Evolutionary conservation across 352 stramenopile species (phyloP), one percentile per base, ranked within the genome.

Genomic region (Pythium utonaiense): DNA sequence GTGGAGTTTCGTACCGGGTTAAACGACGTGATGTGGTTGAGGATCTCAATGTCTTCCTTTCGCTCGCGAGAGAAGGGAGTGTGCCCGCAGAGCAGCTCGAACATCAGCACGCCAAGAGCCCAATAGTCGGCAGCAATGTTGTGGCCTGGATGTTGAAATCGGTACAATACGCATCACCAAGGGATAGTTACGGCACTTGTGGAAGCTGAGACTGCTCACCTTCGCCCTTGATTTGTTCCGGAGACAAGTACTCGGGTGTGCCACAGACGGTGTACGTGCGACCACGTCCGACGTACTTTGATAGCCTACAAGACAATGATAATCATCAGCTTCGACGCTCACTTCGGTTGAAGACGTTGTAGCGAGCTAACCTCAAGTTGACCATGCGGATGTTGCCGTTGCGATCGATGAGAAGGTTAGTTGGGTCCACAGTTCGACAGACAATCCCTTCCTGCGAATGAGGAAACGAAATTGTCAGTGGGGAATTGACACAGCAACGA

Each of bases 51-150:
- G 45, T 96, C 86, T 41, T 92, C 86, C 42, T 91, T 79, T 47
- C 87, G 88, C 59, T 93, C 80, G 17, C 74, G 70, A 9, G 80
- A 83, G 53, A 98, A 98, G 3, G 93, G 93, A 3, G 92, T 97
- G 19, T 83, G 73, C 4, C 91, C 91, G 36, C 81, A 88, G 1
- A 97, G 67, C 27, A 98, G 78, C 70, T 98, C 93, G 73, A 97
- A 98, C 72, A 98, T 91, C 55, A 98, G 81, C 56, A 96, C 91
- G 22, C 93, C 93, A 31, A 98, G 78, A 12, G 91, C 84, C 93
- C 93, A 98, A 69, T 97, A 98, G 62, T 98, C 93, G 4, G 83
- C 80, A 40, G 76, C 78, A 12, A 93, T 88, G 56, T 90, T 91
- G 69, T 95, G 86, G 12, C 86, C 84, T 93, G 49, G 1, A 54